Evolutionary conservation across 2,329 filamentous ascomycete species (phyloP), one percentile per base, ranked within the genome.

Genomic region (Talaromyces sp.): DNA sequence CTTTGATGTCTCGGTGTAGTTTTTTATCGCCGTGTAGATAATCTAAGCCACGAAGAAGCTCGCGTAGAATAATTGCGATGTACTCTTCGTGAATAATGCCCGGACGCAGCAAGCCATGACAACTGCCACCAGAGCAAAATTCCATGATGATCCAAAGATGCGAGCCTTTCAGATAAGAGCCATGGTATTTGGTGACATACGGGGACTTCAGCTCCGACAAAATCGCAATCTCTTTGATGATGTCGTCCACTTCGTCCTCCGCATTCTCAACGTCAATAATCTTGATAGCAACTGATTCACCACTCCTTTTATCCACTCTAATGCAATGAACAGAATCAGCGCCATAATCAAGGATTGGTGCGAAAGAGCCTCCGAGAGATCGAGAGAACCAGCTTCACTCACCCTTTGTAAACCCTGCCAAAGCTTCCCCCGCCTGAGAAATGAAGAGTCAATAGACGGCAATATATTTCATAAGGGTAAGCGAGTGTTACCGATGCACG

Each of bases 71-170:
- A 65, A 99, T 97, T 65, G 91, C 91, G 66, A 99, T 97, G 72
- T 97, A 97, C 63, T 96, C 91, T 75, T 99, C 94, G 17, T 87
- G 85, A 56, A 99, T 93, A 36, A 87, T 77, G 20, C 94, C 94
- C 0, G 94, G 91, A 77, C 96, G 96, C 87, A 99, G 89, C 56
- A 99, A 78, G 70, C 97, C 94, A 43, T 90, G 91, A 69, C 94
- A 97, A 75, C 93, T 97, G 4, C 94, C 94, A 19, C 94, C 94
- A 1, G 93, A 92, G 75, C 94, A 99, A 68, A 94, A 99, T 74
- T 99, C 94, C 94, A 99, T 99, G 72, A 97, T 91, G 65, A 99
- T 99, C 94, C 94, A 99, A 66, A 99, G 78, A 77, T 97, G 90
- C 2, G 92, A 94, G 20, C 93, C 94, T 69, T 96, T 96, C 63